A percentile compares a stretch with the other conserved stretches of the same genome.
phyloP scores from a whole-genome alignment of 2,329 filamentous ascomycete species.

The Parafenestella ontariensis region DNA sequence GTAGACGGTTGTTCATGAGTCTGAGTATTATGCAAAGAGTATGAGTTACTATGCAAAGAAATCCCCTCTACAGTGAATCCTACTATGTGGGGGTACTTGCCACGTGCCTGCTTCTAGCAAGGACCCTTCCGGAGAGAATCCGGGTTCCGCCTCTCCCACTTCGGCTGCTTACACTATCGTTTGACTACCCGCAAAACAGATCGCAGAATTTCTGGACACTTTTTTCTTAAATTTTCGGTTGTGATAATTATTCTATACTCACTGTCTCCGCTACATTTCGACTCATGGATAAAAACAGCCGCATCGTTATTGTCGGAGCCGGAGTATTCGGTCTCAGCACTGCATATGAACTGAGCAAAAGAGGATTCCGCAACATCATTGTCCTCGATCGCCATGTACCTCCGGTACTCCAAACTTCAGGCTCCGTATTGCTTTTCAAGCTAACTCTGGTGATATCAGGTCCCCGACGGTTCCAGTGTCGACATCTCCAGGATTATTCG shows the following conservation, averaged over 20 bases:
- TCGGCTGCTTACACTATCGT: background rate
- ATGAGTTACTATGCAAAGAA: too few species aligned
- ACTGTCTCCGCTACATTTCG: too few species aligned
- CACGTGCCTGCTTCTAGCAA: background rate
- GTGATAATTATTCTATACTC: background rate
- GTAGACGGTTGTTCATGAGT: too few species aligned
- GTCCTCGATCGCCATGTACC: conserved; percentile 16
- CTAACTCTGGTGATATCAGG: background rate
- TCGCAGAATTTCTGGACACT: background rate
- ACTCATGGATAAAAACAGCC: conserved; percentile 3
- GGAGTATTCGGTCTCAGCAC: conserved; percentile 64
- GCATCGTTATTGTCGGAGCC: conserved; percentile 51
- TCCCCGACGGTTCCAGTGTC: conserved; percentile 47
- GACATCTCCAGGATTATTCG: conserved; percentile 52
- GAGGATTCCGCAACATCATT: conserved; percentile 13
- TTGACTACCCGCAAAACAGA: background rate
- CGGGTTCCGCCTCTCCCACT: background rate
- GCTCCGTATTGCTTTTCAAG: background rate
- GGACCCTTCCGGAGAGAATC: background rate
- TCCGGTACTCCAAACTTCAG: conserved; percentile 2
- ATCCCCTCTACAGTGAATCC: too few species aligned
- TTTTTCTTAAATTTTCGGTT: background rate
- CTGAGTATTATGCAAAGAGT: too few species aligned
- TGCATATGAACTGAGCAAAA: conserved; percentile 70
- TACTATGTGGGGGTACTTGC: too few species aligned